A percentile compares a stretch with the other conserved stretches of the same genome.
phyloP scores from a whole-genome alignment of 768 basidiomycete species.

The Saitozyma sp. region DNA sequence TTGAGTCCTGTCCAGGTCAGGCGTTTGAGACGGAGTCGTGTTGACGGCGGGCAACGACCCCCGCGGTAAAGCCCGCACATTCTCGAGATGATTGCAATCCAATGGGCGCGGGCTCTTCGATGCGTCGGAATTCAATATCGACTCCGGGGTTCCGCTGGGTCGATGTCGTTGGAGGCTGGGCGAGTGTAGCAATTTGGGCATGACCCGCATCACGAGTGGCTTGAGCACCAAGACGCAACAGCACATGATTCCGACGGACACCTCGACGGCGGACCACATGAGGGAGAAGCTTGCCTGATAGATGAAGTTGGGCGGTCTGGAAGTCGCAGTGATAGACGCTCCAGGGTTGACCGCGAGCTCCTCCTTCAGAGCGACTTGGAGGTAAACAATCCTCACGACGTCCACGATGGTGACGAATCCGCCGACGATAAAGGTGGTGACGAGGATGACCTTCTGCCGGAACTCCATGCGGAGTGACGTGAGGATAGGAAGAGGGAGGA shows the following conservation, averaged over 20 bases:
- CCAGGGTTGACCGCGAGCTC: slow-evolving; percentile 12
- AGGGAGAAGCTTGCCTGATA: slow-evolving; percentile 41
- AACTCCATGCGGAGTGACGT: slow-evolving; percentile 46
- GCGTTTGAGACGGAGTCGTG: no score
- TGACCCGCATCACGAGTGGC: slow-evolving; percentile 43
- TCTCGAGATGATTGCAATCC: no score
- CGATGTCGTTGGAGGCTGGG: no score
- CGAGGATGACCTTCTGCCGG: slow-evolving; percentile 43
- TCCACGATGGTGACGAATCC: slow-evolving; percentile 50
- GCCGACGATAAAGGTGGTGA: slow-evolving; percentile 47
- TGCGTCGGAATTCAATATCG: no score
- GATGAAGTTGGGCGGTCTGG: slow-evolving; percentile 29
- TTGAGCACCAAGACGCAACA: slow-evolving; percentile 47
- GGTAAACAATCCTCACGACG: slow-evolving; percentile 45
- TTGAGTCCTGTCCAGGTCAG: no score
- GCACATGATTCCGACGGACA: slow-evolving; percentile 44
- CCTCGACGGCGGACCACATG: slow-evolving; percentile 50
- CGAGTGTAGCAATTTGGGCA: slow-evolving; percentile 28
- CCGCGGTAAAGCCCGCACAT: no score
- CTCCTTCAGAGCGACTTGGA: slow-evolving; percentile 41
- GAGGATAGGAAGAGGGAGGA: slow-evolving; percentile 48
- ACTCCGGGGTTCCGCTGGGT: no score
- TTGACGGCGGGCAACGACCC: no score
- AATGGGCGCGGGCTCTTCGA: no score
- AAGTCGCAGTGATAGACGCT: slow-evolving; percentile 7